Conservation (phyloP, 345 rosid species). For the Psidium friedrichsthalianum region DNA sequence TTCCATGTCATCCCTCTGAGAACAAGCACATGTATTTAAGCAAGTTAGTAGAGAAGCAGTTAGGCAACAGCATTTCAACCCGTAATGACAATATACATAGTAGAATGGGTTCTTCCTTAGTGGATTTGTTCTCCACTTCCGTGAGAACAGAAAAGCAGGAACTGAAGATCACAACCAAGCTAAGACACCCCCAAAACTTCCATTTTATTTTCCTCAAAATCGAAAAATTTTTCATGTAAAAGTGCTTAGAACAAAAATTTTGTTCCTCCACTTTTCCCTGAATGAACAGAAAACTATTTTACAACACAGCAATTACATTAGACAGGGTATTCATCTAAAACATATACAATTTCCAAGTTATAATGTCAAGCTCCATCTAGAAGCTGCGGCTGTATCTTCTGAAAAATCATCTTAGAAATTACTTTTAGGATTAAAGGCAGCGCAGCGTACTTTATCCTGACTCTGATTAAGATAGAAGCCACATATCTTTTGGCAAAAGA, state of each 20-base stretch:
- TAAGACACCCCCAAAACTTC: neutral
- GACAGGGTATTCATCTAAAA: neutral
- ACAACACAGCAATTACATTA: neutral
- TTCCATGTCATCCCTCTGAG: slow-evolving; percentile 70
- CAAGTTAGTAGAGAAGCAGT: neutral
- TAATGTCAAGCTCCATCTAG: neutral
- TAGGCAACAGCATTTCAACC: neutral
- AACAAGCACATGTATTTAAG: neutral
- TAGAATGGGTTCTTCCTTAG: neutral
- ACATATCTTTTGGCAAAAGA: neutral
- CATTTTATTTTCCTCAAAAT: neutral
- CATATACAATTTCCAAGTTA: neutral
- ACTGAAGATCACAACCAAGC: neutral
- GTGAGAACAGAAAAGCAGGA: neutral
- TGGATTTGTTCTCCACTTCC: neutral
- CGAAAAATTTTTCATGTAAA: neutral
- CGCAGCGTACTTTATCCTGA: neutral
- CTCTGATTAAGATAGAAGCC: neutral
- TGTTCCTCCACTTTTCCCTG: neutral
- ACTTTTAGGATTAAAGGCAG: neutral
- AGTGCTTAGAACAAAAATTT: neutral
- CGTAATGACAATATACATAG: neutral
- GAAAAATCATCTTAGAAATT: neutral
- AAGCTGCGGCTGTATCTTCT: neutral
- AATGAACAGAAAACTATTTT: neutral